Evolutionary conservation across 2,329 filamentous ascomycete species (phyloP).

Genomic region (Colletotrichum sojae): DNA sequence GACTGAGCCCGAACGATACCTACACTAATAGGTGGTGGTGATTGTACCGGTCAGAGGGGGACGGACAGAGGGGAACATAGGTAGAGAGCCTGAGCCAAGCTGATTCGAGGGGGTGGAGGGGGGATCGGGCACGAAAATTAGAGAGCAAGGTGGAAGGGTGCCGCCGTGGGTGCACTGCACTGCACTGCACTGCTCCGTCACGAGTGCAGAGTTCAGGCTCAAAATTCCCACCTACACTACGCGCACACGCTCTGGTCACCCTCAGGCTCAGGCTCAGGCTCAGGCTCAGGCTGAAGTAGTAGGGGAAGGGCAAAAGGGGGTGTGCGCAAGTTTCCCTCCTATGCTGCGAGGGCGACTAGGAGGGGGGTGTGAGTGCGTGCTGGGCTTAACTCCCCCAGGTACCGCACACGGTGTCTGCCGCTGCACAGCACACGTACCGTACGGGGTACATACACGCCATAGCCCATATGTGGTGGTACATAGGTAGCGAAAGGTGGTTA

Average conservation of each 20-base stretch:
- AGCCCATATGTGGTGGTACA: too few relatives aligned
- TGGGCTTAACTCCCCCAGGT: background rate
- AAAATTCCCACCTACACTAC: too few relatives aligned
- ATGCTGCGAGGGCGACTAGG: too few relatives aligned
- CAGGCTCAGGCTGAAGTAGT: conserved; percentile 10
- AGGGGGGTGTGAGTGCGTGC: too few relatives aligned
- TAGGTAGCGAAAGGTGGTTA: background rate
- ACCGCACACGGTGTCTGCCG: conserved; percentile 8
- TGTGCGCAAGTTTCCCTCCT: conserved; percentile 14
- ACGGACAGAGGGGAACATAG: too few relatives aligned
- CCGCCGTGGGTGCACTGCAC: background rate
- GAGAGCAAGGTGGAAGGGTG: conserved; percentile 6
- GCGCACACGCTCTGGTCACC: conserved; percentile 7
- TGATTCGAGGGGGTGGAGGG: background rate
- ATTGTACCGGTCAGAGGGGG: too few relatives aligned
- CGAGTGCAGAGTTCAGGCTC: too few relatives aligned
- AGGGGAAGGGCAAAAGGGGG: background rate
- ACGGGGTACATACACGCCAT: too few relatives aligned
- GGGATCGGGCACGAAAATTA: conserved; percentile 30
- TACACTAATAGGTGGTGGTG: too few relatives aligned
- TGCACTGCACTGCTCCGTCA: background rate
- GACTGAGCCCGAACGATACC: background rate
- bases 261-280: conserved; percentile 21
- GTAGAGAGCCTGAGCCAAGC: too few relatives aligned
- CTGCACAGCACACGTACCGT: conserved; percentile 15